phyloP scores from a whole-genome alignment of 169 alveolate species.

The Fabrea salina region DNA sequence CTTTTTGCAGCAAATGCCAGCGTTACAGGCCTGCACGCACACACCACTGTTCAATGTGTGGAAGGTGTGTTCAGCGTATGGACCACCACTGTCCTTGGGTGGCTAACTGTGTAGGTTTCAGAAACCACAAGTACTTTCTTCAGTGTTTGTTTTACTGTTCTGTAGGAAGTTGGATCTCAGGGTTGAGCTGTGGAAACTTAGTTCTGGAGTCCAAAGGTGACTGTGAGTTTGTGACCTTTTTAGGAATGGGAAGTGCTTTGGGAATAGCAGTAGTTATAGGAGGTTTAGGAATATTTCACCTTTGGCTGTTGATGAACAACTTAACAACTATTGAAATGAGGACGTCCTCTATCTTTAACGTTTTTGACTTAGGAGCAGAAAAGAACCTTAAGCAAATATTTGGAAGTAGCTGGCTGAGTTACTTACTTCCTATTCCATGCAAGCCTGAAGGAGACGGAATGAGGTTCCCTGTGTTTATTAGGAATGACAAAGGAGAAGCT shows the following conservation, averaged over 20 bases:
- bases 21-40: slow-evolving; percentile 88
- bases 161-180: not conserved
- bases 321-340: slow-evolving; percentile 8
- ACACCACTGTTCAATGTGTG: slow-evolving; percentile 92
- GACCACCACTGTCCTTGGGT: slow-evolving; percentile 98
- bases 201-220: not conserved
- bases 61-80: slow-evolving; percentile 87
- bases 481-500: not conserved
- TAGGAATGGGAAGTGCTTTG: not conserved
- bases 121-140: slow-evolving; percentile 71
- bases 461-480: not conserved
- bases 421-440: not conserved
- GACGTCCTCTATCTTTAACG: not conserved
- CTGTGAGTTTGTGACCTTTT: not conserved
- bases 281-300: not conserved
- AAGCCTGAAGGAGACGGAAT: not conserved
- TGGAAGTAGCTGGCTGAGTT: not conserved
- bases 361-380: not conserved
- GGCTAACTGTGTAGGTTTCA: slow-evolving; percentile 86
- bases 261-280: not conserved
- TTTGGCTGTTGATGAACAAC: not conserved
- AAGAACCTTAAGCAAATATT: not conserved
- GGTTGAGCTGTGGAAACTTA: not conserved
- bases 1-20: slow-evolving; percentile 62
- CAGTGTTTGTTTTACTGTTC: slow-evolving; percentile 32